Percentiles rank a stretch among this genome's conserved stretches.
These are phyloP conservation scores for Salvia sclarea DNA, from an alignment of 305 asterid species.

Conservation along the genomic window DNA sequence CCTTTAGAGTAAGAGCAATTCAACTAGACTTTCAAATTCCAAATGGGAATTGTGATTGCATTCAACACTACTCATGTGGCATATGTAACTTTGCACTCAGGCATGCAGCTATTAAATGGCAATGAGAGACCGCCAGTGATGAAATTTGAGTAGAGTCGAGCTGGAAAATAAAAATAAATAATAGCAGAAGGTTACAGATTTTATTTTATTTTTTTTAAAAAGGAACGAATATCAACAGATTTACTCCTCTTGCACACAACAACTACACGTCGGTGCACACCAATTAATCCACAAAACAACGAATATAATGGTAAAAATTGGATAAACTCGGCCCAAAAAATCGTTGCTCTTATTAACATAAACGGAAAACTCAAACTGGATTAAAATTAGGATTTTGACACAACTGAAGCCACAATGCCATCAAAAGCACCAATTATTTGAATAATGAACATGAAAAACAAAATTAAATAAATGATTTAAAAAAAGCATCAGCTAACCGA, in stretches of 20 bases:
- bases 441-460: neutral
- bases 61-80: neutral
- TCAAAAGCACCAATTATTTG: neutral
- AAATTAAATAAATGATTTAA: too few species aligned
- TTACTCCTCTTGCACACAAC: neutral
- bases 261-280: neutral
- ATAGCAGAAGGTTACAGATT: neutral
- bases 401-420: neutral
- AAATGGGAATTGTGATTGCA: neutral
- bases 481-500: neutral
- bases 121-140: neutral
- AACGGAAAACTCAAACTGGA: neutral
- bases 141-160: neutral
- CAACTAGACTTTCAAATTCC: neutral
- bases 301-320: neutral
- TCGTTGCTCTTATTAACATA: neutral
- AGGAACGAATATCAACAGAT: neutral
- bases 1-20: neutral
- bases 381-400: neutral
- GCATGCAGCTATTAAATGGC: neutral
- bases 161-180: neutral
- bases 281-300: neutral
- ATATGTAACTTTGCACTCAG: neutral
- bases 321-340: neutral
- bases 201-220: too few species aligned